phyloP scores from a whole-genome alignment of 257 asterid species.

The Apocynum venetum region DNA sequence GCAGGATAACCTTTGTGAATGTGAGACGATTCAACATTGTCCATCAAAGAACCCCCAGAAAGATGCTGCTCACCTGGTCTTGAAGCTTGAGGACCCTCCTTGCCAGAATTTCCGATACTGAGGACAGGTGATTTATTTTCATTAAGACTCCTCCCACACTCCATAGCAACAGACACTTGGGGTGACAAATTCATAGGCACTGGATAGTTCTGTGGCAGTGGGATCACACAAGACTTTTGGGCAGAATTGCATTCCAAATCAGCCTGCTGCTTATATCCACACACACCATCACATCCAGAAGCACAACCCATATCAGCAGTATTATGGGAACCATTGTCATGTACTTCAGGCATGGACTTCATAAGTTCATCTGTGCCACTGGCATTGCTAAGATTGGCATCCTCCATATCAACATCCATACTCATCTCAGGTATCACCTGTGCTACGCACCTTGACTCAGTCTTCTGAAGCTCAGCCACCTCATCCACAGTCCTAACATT shows the following conservation, averaged over 20 bases:
- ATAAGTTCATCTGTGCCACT: constrained; percentile 10
- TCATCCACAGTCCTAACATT: constrained; percentile 25
- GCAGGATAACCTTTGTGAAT: constrained; percentile 50
- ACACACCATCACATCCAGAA: constrained; percentile 22
- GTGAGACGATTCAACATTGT: constrained; percentile 39
- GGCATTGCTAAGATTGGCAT: constrained; percentile 26
- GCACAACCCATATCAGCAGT: constrained; percentile 21
- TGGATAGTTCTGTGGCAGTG: constrained; percentile 30
- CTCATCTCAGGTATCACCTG: constrained; percentile 25
- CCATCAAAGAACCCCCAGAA: constrained; percentile 31
- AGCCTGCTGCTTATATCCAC: constrained; percentile 32
- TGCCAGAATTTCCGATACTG: constrained; percentile 26
- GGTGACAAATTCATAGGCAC: constrained; percentile 34
- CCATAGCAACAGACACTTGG: constrained; percentile 38
- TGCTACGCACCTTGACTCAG: constrained; percentile 28
- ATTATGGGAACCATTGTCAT: neutral
- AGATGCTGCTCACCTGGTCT: constrained; percentile 34
- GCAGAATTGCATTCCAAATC: constrained; percentile 28
- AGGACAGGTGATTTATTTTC: constrained; percentile 26
- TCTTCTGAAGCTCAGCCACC: constrained; percentile 27
- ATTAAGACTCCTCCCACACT: constrained; percentile 38
- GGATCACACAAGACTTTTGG: constrained; percentile 28
- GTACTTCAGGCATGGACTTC: constrained; percentile 3
- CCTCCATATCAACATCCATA: neutral
- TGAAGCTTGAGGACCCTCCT: constrained; percentile 29